Conservation (phyloP, 2,329 filamentous ascomycete genomes). For the Neoarthrinium moseri region DNA sequence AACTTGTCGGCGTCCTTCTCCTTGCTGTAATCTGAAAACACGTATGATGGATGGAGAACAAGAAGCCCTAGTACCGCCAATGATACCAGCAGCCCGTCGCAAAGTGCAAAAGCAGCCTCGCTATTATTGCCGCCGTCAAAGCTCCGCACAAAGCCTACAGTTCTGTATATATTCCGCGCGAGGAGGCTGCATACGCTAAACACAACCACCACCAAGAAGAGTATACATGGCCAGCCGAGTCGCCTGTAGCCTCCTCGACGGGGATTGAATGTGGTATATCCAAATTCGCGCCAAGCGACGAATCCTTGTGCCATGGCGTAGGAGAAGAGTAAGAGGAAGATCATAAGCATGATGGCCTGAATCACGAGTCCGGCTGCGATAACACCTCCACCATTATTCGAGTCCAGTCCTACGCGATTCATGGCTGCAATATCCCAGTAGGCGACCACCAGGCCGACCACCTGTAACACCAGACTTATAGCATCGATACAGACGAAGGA, state of each 20-base stretch:
- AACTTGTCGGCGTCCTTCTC: neutral
- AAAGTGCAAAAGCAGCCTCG: conserved; percentile 24
- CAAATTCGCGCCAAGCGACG: conserved; percentile 19
- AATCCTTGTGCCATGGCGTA: conserved; percentile 20
- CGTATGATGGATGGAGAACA: conserved; percentile 25
- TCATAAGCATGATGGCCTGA: conserved; percentile 22
- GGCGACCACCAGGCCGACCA: conserved; percentile 23
- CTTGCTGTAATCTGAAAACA: conserved; percentile 2
- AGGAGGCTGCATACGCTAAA: conserved; percentile 22
- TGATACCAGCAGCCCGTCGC: conserved; percentile 28
- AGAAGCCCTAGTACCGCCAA: conserved; percentile 25
- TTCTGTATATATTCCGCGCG: conserved; percentile 23
- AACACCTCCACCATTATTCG: conserved; percentile 17
- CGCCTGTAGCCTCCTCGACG: conserved; percentile 22
- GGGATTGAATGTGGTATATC: conserved; percentile 27
- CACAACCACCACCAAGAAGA: conserved; percentile 22
- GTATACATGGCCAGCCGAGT: conserved; percentile 22
- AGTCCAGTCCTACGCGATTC: conserved; percentile 13
- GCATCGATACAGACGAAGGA: conserved; percentile 24
- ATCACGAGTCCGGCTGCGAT: conserved; percentile 23
- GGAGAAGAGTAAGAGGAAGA: conserved; percentile 21
- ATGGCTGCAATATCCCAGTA: conserved; percentile 20
- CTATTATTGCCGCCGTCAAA: conserved; percentile 21
- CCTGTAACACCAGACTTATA: conserved; percentile 23
- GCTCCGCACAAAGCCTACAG: conserved; percentile 22